phyloP scores from a whole-genome alignment of 805 yeast genomes.

The Kodamaea laetipori region DNA sequence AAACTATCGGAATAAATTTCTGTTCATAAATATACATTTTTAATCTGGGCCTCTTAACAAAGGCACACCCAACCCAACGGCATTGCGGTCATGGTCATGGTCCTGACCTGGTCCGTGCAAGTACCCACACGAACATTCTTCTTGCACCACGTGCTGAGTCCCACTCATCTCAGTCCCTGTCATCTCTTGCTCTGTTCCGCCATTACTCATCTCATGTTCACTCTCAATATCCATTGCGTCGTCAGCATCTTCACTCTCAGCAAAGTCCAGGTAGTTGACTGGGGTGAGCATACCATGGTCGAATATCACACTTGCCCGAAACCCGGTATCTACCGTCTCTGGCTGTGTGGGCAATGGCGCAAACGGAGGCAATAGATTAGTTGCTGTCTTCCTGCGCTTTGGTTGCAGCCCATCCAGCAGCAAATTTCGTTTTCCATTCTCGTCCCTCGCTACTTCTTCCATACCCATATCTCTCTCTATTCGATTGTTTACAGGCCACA shows the following conservation, averaged over 20 bases:
- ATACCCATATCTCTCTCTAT: too few species aligned
- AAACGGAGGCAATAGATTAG: too few species aligned
- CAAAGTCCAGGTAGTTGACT: slow-evolving; percentile 3
- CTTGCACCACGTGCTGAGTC: neutral
- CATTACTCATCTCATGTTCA: neutral
- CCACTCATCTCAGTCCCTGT: neutral
- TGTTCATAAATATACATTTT: too few species aligned
- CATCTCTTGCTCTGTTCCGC: neutral
- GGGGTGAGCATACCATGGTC: neutral
- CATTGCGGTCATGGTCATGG: slow-evolving; percentile 15
- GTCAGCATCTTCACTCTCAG: neutral
- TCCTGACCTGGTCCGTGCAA: slow-evolving; percentile 23
- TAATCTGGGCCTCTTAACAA: slow-evolving; percentile 20
- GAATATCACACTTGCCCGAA: neutral
- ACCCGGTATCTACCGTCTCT: too few species aligned
- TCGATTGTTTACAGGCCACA: too few species aligned
- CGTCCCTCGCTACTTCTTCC: too few species aligned
- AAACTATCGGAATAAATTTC: too few species aligned
- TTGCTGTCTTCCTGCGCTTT: too few species aligned
- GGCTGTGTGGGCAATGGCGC: too few species aligned
- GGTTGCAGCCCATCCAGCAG: too few species aligned
- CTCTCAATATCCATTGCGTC: neutral
- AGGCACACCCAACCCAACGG: slow-evolving; percentile 19
- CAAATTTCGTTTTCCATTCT: too few species aligned
- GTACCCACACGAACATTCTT: slow-evolving; percentile 19